Percentiles rank a stretch among this genome's conserved stretches.
phyloP scores from a whole-genome alignment of 345 rosid species.

The Arabis alpina region DNA sequence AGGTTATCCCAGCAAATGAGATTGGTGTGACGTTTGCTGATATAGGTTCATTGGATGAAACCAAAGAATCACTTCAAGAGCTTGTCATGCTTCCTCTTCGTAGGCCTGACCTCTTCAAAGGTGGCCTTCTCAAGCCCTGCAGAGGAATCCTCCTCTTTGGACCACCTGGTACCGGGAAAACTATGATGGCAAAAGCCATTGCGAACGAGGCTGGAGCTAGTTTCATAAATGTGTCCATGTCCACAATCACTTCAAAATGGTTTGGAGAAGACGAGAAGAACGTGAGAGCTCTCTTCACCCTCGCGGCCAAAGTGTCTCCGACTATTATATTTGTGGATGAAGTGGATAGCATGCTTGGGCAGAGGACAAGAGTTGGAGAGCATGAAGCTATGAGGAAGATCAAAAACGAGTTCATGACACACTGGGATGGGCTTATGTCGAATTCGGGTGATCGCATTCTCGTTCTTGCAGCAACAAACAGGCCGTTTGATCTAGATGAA shows the following conservation, averaged over 20 bases:
- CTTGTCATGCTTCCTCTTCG: constrained; percentile 99
- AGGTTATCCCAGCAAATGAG: constrained; percentile 95
- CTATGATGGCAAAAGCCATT: constrained; percentile 99
- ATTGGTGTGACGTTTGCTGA: constrained; percentile 98
- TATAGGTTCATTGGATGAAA: constrained; percentile 90
- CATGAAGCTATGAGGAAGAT: constrained; percentile 99
- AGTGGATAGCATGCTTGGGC: constrained; percentile 99
- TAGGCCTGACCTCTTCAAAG: constrained; percentile 96
- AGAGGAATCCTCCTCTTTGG: constrained; percentile 97
- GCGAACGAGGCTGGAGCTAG: constrained; percentile 99
- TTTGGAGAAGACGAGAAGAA: constrained; percentile 99
- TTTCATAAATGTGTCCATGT: constrained; percentile 98
- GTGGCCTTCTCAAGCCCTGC: constrained; percentile 97
- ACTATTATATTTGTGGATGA: constrained; percentile 97
- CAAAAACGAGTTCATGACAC: constrained; percentile 97
- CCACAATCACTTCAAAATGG: constrained; percentile 99
- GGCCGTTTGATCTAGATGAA: constrained; percentile 99
- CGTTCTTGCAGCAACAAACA: constrained; percentile 99
- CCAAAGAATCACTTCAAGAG: constrained; percentile 95
- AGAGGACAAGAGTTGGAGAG: constrained; percentile 93
- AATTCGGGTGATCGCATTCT: constrained; percentile 81
- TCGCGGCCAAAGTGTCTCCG: constrained; percentile 97
- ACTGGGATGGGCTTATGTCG: constrained; percentile 97
- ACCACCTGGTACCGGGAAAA: constrained; percentile 99
- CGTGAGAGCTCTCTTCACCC: constrained; percentile 86